Percentiles rank a stretch among this genome's conserved stretches.
These are phyloP conservation scores for Colletotrichum melonis DNA, from an alignment of 2,329 filamentous ascomycete genomes.

Conservation along the genomic window DNA sequence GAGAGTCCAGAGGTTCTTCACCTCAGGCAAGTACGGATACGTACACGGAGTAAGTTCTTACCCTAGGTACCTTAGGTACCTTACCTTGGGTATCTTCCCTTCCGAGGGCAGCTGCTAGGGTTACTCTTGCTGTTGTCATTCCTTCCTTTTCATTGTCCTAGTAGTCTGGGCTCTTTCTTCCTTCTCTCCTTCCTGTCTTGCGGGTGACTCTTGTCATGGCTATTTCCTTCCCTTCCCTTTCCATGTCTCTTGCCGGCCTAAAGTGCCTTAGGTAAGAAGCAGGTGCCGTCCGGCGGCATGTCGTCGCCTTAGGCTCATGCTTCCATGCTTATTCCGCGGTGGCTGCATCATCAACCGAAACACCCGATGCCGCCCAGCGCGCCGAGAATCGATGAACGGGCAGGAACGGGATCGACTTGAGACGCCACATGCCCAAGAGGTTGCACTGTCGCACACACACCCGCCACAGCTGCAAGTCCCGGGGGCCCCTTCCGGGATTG, in stretches of 20 bases:
- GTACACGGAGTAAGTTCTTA: neutral
- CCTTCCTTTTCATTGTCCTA: neutral
- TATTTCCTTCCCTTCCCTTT: neutral
- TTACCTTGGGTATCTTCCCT: too few relatives aligned
- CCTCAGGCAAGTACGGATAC: neutral
- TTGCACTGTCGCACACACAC: slow-evolving; percentile 8
- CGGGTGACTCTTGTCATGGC: neutral
- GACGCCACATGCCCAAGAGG: slow-evolving; percentile 25
- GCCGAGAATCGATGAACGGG: slow-evolving; percentile 24
- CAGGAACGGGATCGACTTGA: slow-evolving; percentile 25
- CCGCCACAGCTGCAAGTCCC: neutral
- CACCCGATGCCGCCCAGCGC: slow-evolving; percentile 16
- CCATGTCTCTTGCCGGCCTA: slow-evolving; percentile 7
- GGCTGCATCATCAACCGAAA: slow-evolving; percentile 34
- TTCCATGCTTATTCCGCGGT: slow-evolving; percentile 24
- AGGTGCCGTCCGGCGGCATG: slow-evolving; percentile 5
- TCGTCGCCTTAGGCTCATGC: slow-evolving; percentile 35
- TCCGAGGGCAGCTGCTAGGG: neutral
- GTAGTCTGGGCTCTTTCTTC: neutral
- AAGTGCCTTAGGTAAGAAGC: neutral
- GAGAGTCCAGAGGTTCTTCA: neutral
- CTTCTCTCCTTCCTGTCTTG: neutral
- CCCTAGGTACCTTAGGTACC: neutral
- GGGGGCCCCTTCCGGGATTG: slow-evolving; percentile 10
- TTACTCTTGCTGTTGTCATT: neutral